Base-by-base conservation (phyloP, 768 basidiomycete genomes). In the Russula griseocarnosa region DNA sequence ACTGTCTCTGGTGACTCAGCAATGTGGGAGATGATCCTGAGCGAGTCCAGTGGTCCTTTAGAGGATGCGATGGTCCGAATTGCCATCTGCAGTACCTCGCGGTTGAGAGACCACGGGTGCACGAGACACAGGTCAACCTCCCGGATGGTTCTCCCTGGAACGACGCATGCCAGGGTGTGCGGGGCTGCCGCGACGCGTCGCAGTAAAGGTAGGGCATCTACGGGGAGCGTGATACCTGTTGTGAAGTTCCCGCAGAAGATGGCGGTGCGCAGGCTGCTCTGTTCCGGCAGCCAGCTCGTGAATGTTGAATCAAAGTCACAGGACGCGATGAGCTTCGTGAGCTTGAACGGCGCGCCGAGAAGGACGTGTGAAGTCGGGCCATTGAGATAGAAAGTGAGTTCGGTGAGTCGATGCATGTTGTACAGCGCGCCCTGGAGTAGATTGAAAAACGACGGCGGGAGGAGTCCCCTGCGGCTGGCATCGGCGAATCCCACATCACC, bases 91-190 rank as follows among this genome's bases (percentile, higher is more conserved):
- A 73, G 49, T 22, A 73, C 66, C 6, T 72, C 71, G 20, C 66
- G 61, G 40, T 65, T 72, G 54, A 73, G 67, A 13, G 71, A 54
- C 63, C 67, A 72, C 3, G 71, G 70, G 26, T 72, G 67, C 51
- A 68, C 56, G 38, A 73, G 62, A 49, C 70, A 72, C 24, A 73
- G 59, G 49, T 73, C 72, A 11, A 73, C 71, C 44, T 70, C 69
- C 30, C 55, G 54, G 16, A 73, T 66, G 30, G 69, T 58, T 42
- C 72, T 66, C 26, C 65, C 66, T 0, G 72, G 73, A 24, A 74
- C 69, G 10, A 72, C 67, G 28, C 65, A 57, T 6, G 73, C 67
- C 18, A 74, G 59, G 30, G 72, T 69, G 28, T 69, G 69, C 18
- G 73, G 71, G 13, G 69, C 65, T 0, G 70, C 71, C 44, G 71